Conservation (phyloP, 2,329 filamentous ascomycete species). For the Ophiostoma perfectum region DNA sequence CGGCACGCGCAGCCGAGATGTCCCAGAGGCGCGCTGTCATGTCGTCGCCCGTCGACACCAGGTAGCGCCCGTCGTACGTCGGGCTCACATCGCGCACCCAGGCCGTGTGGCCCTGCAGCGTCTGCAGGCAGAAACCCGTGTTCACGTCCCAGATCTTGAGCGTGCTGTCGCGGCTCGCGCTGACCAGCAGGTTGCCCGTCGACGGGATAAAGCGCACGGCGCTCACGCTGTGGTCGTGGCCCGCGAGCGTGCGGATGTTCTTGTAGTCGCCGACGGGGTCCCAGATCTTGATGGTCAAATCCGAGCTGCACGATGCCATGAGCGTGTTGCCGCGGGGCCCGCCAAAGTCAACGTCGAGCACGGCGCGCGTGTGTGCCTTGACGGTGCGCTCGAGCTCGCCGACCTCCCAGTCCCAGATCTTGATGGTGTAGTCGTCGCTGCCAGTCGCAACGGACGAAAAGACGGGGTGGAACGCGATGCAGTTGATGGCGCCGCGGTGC, state of each 20-base stretch:
- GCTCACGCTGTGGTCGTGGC: slow-evolving; percentile 88
- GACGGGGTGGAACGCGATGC: slow-evolving; percentile 85
- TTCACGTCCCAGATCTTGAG: slow-evolving; percentile 88
- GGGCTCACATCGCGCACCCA: slow-evolving; percentile 90
- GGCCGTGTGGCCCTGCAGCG: slow-evolving; percentile 75
- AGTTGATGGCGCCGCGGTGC: slow-evolving; percentile 74
- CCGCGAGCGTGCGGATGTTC: slow-evolving; percentile 84
- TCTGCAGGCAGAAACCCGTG: slow-evolving; percentile 87
- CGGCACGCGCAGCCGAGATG: slow-evolving; percentile 57
- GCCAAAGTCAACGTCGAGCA: slow-evolving; percentile 85
- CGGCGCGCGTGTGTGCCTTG: slow-evolving; percentile 85
- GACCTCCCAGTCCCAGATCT: slow-evolving; percentile 95
- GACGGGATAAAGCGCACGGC: slow-evolving; percentile 79
- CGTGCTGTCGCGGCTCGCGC: slow-evolving; percentile 77
- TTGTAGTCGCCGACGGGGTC: slow-evolving; percentile 90
- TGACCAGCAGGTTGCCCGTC: slow-evolving; percentile 81
- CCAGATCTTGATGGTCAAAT: slow-evolving; percentile 93
- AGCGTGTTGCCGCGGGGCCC: slow-evolving; percentile 74
- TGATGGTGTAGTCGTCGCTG: slow-evolving; percentile 89
- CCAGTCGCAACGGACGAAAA: slow-evolving; percentile 87
- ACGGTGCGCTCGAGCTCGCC: slow-evolving; percentile 86
- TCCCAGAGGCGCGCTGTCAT: slow-evolving; percentile 82
- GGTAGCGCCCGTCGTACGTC: slow-evolving; percentile 74
- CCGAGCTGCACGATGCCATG: slow-evolving; percentile 75
- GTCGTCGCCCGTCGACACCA: slow-evolving; percentile 79